phyloP scores from a whole-genome alignment of 164 flowering plant species.

The Vitis cinerea region DNA sequence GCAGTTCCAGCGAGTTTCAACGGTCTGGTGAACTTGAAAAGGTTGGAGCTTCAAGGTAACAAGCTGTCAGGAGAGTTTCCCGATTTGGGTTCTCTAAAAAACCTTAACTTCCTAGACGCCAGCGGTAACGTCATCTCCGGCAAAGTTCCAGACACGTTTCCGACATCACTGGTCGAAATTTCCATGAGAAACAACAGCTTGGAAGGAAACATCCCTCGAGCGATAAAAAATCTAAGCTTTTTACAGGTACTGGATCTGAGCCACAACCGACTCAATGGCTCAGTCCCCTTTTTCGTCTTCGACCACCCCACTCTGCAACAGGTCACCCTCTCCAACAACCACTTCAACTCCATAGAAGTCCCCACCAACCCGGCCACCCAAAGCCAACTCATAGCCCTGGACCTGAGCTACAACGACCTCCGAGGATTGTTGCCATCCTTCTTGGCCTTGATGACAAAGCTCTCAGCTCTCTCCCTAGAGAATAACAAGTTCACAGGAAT shows the following conservation, averaged over 20 bases:
- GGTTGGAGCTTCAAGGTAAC: slow-evolving; percentile 77
- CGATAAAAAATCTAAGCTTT: slow-evolving; percentile 13
- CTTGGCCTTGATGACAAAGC: slow-evolving; percentile 68
- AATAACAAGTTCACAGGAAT: slow-evolving; percentile 70
- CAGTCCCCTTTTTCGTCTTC: slow-evolving; percentile 57
- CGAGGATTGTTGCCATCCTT: slow-evolving; percentile 68
- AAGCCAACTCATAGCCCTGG: slow-evolving; percentile 71
- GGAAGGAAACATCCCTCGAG: slow-evolving; percentile 43
- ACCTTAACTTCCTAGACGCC: slow-evolving; percentile 52
- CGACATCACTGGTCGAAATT: slow-evolving; percentile 53
- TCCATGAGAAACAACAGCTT: slow-evolving; percentile 68
- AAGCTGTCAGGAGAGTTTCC: slow-evolving; percentile 59
- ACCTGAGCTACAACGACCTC: slow-evolving; percentile 63
- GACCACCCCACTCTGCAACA: slow-evolving; percentile 78
- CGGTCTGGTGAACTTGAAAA: slow-evolving; percentile 36
- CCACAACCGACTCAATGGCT: slow-evolving; percentile 62
- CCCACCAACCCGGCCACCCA: slow-evolving; percentile 27
- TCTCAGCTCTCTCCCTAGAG: slow-evolving; percentile 75
- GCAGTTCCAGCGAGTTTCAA: slow-evolving; percentile 48
- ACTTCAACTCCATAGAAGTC: slow-evolving; percentile 37
- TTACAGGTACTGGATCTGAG: slow-evolving; percentile 84
- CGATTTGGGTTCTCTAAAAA: slow-evolving; percentile 44
- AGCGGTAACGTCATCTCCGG: slow-evolving; percentile 74
- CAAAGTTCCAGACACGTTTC: slow-evolving; percentile 43
- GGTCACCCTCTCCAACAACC: slow-evolving; percentile 70